A percentile compares a stretch with the other conserved stretches of the same genome.
Evolutionary conservation across 495 filamentous ascomycete species (phyloP).

Genomic region (Extremus antarcticus): DNA sequence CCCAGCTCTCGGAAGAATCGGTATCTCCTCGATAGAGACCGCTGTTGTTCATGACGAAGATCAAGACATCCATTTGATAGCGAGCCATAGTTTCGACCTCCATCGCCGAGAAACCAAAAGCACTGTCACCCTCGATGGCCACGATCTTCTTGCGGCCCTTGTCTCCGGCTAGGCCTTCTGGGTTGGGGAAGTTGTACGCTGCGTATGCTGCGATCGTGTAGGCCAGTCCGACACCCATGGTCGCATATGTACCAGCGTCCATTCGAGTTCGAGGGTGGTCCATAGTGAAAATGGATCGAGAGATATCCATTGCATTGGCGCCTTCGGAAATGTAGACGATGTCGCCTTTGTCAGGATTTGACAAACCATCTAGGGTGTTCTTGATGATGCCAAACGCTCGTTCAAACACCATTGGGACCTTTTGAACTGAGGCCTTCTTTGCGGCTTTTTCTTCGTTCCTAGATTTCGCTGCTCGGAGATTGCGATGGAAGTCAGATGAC

Average conservation of each 20-base stretch:
- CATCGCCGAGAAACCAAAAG: constrained; percentile 52
- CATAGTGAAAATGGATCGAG: constrained; percentile 48
- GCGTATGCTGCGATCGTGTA: constrained; percentile 53
- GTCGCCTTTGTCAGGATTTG: constrained; percentile 35
- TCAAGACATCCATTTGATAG: constrained; percentile 49
- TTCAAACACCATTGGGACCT: constrained; percentile 43
- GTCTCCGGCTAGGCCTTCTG: constrained; percentile 19
- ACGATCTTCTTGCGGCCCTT: constrained; percentile 44
- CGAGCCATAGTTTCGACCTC: constrained; percentile 58
- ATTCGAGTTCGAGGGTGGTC: constrained; percentile 48
- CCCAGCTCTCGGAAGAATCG: constrained; percentile 34
- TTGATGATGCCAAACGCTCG: constrained; percentile 47
- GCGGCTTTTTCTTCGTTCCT: constrained; percentile 41
- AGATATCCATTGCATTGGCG: constrained; percentile 60
- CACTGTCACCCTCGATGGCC: constrained; percentile 51
- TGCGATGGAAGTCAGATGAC: constrained; percentile 29
- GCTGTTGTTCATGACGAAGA: constrained; percentile 56
- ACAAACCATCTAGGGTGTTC: constrained; percentile 32
- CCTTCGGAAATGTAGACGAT: constrained; percentile 57
- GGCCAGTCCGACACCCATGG: constrained; percentile 58
- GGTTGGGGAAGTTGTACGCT: constrained; percentile 42
- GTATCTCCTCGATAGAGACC: constrained; percentile 52
- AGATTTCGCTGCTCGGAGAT: constrained; percentile 32
- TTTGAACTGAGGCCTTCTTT: constrained; percentile 27
- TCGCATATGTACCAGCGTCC: constrained; percentile 55